A percentile compares a stretch with the other conserved stretches of the same genome.
Conservation (phyloP, 331 rosid genomes). For the Phaseolus coccineus region DNA sequence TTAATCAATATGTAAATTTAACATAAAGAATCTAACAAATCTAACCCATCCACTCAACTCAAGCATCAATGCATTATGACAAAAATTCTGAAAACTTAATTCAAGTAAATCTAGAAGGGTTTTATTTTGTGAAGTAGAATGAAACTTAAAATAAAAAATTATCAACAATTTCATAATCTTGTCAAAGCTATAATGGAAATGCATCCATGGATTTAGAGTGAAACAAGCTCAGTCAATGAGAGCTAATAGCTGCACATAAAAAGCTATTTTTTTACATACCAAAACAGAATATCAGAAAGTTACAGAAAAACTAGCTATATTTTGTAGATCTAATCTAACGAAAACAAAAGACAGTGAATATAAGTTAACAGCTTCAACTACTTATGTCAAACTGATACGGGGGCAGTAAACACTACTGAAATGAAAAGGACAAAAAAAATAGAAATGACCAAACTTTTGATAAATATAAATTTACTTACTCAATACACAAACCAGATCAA, state of each 20-base stretch:
- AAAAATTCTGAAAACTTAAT: neutral
- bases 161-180: neutral
- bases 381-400: slow-evolving; percentile 11
- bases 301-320: slow-evolving; percentile 22
- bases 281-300: slow-evolving; percentile 33
- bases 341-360: neutral
- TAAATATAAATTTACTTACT: neutral
- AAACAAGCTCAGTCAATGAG: neutral
- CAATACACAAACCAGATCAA: slow-evolving; percentile 31
- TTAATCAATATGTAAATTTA: slow-evolving; percentile 5
- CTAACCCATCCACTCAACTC: slow-evolving; percentile 18
- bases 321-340: neutral
- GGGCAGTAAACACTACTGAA: neutral
- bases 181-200: slow-evolving; percentile 21
- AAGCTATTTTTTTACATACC: neutral
- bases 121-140: neutral
- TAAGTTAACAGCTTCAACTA: slow-evolving; percentile 22
- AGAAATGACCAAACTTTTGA: slow-evolving; percentile 6
- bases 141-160: neutral
- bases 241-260: slow-evolving; percentile 24
- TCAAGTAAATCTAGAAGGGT: neutral
- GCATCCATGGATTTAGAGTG: neutral
- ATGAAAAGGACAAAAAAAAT: slow-evolving; percentile 31
- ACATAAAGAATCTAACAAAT: slow-evolving; percentile 11
- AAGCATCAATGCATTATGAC: neutral